phyloP scores from a whole-genome alignment of 2,329 filamentous ascomycete genomes.

The Talaromyces sp. region DNA sequence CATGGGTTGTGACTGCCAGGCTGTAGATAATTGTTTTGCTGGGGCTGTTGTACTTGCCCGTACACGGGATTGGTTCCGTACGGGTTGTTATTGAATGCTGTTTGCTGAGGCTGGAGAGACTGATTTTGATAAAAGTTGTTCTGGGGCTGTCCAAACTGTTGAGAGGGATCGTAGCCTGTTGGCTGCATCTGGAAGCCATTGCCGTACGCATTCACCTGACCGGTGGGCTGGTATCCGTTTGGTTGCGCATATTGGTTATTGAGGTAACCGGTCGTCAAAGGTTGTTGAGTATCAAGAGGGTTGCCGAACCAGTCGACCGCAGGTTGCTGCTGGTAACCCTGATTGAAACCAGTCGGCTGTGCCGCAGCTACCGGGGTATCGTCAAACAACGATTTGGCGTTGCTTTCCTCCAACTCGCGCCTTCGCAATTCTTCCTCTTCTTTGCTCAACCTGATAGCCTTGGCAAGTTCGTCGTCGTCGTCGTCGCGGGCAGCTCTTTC shows the following conservation, averaged over 20 bases:
- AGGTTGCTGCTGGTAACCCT: conserved; percentile 94
- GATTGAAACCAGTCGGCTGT: conserved; percentile 86
- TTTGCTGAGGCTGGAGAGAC: conserved; percentile 57
- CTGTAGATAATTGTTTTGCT: conserved; percentile 60
- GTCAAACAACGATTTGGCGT: conserved; percentile 84
- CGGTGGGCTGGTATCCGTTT: conserved; percentile 66
- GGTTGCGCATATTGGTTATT: conserved; percentile 71
- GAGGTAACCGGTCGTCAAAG: conserved; percentile 65
- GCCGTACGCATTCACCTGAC: conserved; percentile 65
- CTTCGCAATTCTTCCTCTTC: conserved; percentile 83
- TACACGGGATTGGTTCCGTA: conserved; percentile 50
- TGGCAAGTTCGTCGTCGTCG: conserved; percentile 85
- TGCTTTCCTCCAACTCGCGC: conserved; percentile 80
- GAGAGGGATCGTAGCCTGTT: conserved; percentile 61
- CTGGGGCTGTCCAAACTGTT: conserved; percentile 40
- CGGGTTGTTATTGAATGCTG: conserved; percentile 56
- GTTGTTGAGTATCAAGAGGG: conserved; percentile 73
- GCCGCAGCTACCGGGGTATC: conserved; percentile 66
- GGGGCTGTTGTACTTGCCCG: conserved; percentile 48
- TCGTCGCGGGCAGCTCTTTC: conserved; percentile 52
- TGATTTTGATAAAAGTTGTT: conserved; percentile 49
- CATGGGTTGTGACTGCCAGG: conserved; percentile 93
- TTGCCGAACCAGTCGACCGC: conserved; percentile 98
- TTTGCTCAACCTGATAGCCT: conserved; percentile 91
- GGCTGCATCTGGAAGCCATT: conserved; percentile 67